Evolutionary conservation across 169 alveolate species (phyloP).

Genomic region (Miamiensis avidus): DNA sequence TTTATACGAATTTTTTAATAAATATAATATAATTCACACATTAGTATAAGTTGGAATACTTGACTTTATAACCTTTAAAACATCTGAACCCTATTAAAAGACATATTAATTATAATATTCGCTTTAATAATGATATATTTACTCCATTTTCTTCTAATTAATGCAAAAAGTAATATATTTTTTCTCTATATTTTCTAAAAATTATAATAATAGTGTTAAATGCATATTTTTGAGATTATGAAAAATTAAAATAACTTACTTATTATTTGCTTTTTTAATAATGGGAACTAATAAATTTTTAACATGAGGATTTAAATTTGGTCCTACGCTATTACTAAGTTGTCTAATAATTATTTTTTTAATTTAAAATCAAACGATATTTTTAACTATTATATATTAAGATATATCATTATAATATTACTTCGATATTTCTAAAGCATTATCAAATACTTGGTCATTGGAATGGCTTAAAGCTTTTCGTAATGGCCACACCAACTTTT

Average conservation of each 20-base stretch:
- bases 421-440: slow-evolving; percentile 45
- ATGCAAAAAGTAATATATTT: neutral
- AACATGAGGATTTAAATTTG: slow-evolving; percentile 48
- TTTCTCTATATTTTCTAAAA: slow-evolving; percentile 9
- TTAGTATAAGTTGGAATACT: slow-evolving; percentile 23
- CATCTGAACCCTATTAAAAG: slow-evolving; percentile 24
- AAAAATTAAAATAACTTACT: neutral
- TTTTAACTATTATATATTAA: neutral
- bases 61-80: slow-evolving; percentile 16
- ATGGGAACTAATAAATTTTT: slow-evolving; percentile 53
- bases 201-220: neutral
- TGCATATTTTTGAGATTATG: neutral
- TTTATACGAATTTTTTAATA: neutral
- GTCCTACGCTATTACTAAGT: slow-evolving; percentile 49
- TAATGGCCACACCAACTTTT: slow-evolving; percentile 59
- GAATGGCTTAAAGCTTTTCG: slow-evolving; percentile 42
- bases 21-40: neutral
- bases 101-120: neutral
- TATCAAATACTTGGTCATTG: slow-evolving; percentile 44
- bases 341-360: too few relatives aligned
- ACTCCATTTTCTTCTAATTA: slow-evolving; percentile 30
- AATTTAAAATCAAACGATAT: neutral
- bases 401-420: neutral
- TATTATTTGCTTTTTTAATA: slow-evolving; percentile 47
- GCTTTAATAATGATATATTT: neutral